phyloP scores from a whole-genome alignment of 1,139 yeast species.

The Arxiozyma slooffiae region DNA sequence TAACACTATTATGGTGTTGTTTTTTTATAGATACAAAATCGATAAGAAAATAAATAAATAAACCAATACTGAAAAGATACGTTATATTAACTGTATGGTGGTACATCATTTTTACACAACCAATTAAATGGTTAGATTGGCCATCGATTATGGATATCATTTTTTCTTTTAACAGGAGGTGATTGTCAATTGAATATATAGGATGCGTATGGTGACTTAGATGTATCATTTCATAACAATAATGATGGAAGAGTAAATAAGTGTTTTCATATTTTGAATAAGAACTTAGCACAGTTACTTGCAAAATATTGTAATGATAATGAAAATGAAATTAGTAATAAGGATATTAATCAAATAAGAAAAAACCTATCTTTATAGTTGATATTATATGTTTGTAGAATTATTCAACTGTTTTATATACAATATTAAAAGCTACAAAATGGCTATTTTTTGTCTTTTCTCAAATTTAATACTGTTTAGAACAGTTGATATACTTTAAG shows the following conservation, averaged over 20 bases:
- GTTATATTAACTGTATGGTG: conserved; percentile 24
- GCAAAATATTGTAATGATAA: background rate
- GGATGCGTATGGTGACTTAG: conserved; percentile 14
- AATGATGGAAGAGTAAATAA: conserved; percentile 11
- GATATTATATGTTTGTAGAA: too few relatives aligned
- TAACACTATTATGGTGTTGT: conserved; percentile 12
- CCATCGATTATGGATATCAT: conserved; percentile 79
- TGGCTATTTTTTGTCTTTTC: too few relatives aligned
- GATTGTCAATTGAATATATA: conserved; percentile 38
- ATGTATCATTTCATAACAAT: conserved; percentile 20
- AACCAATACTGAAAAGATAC: conserved; percentile 11
- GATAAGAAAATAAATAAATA: background rate
- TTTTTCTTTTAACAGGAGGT: conserved; percentile 77
- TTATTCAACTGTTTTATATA: background rate
- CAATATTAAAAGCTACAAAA: too few relatives aligned
- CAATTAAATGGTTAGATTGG: conserved; percentile 12
- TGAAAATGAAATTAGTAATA: too few relatives aligned
- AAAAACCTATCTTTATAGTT: background rate
- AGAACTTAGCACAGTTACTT: conserved; percentile 1
- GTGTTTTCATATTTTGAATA: conserved; percentile 7
- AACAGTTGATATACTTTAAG: too few relatives aligned
- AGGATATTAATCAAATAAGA: background rate
- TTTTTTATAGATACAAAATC: background rate
- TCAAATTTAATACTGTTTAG: too few relatives aligned
- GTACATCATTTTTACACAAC: conserved; percentile 28